Conservation (phyloP, 768 basidiomycete species). For the Leccinum broughii region DNA sequence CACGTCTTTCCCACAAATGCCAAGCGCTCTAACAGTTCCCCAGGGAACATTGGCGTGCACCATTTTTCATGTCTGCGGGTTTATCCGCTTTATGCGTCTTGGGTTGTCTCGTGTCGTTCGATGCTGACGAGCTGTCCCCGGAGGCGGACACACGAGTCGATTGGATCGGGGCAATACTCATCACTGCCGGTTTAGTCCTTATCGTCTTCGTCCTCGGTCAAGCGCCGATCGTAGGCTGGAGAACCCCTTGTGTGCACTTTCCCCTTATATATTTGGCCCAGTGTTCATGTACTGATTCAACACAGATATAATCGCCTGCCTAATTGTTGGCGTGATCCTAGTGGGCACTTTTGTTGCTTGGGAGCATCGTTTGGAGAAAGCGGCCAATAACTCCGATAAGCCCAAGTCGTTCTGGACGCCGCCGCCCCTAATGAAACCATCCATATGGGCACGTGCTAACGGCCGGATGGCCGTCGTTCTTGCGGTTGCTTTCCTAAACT, state of each 20-base stretch:
- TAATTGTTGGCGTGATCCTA: slow-evolving; percentile 61
- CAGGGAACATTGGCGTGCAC: slow-evolving; percentile 65
- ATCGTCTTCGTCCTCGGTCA: slow-evolving; percentile 75
- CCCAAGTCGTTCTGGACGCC: slow-evolving; percentile 37
- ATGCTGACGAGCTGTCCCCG: slow-evolving; percentile 47
- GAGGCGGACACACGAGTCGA: slow-evolving; percentile 57
- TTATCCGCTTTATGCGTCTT: slow-evolving; percentile 53
- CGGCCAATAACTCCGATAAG: slow-evolving; percentile 8
- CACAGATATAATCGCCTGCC: slow-evolving; percentile 70
- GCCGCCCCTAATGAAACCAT: slow-evolving; percentile 65
- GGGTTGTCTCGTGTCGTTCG: slow-evolving; percentile 59
- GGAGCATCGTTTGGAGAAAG: slow-evolving; percentile 60
- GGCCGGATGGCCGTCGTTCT: slow-evolving; percentile 65
- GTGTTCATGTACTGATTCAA: slow-evolving; percentile 15
- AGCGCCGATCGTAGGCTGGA: slow-evolving; percentile 64
- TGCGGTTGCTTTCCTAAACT: slow-evolving; percentile 61
- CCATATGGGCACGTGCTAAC: slow-evolving; percentile 61
- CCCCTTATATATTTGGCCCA: slow-evolving; percentile 13
- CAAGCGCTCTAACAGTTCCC: not conserved
- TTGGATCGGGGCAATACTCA: slow-evolving; percentile 71
- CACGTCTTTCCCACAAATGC: not conserved
- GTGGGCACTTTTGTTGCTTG: slow-evolving; percentile 59
- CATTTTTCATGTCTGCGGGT: slow-evolving; percentile 60
- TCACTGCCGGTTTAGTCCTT: slow-evolving; percentile 65
- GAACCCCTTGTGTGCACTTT: slow-evolving; percentile 47